These are phyloP conservation scores for Chamaecrista fasciculata DNA, from an alignment of 306 rosid genomes.

Conservation along the genomic window DNA sequence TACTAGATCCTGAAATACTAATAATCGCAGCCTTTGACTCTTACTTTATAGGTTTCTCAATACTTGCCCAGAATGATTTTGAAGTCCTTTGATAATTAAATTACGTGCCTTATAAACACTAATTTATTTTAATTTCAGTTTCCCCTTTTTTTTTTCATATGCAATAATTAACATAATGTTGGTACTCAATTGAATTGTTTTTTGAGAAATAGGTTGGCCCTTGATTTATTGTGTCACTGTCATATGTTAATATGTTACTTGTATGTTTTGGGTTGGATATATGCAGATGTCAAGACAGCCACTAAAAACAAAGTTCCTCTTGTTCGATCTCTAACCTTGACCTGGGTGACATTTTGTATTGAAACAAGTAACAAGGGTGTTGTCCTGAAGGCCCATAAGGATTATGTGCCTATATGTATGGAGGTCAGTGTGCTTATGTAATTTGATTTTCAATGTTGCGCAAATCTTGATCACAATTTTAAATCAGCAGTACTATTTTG, in stretches of 20 bases:
- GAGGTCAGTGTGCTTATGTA: constrained; percentile 64
- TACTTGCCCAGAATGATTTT: too few species aligned
- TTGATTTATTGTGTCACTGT: not conserved
- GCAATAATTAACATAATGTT: not conserved
- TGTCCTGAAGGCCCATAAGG: constrained; percentile 83
- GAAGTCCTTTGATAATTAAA: too few species aligned
- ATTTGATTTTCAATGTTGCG: constrained; percentile 7
- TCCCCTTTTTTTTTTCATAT: not conserved
- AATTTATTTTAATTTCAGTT: not conserved
- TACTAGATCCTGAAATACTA: too few species aligned
- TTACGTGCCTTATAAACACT: too few species aligned
- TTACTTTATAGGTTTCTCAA: too few species aligned
- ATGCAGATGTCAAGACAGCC: constrained; percentile 78
- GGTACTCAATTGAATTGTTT: not conserved
- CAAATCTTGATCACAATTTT: not conserved
- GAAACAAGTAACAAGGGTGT: constrained; percentile 83
- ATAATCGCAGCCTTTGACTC: too few species aligned
- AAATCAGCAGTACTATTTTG: not conserved
- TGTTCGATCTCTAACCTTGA: constrained; percentile 81
- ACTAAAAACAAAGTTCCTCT: constrained; percentile 97
- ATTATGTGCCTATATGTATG: constrained; percentile 94
- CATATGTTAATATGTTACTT: not conserved
- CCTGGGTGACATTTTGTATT: constrained; percentile 90
- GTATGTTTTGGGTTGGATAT: constrained; percentile 25
- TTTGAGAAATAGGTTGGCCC: not conserved